Evolutionary conservation across 73 alveolate species (phyloP), one percentile per base, ranked within the genome.

Genomic region (Effrenium voratum): DNA sequence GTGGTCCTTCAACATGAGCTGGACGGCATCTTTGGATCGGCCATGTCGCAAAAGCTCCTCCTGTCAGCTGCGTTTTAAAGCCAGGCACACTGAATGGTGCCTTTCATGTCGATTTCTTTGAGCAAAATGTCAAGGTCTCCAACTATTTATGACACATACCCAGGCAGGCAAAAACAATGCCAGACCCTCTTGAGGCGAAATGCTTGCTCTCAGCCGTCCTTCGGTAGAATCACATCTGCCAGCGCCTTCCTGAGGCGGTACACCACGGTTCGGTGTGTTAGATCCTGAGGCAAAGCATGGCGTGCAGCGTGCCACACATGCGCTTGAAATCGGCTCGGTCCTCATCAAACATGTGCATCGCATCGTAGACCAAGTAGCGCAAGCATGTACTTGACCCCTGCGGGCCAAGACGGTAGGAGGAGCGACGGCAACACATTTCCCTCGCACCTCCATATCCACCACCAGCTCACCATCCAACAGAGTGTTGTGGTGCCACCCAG

Each of bases 401-500:
- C 75, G 52, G 52, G 52, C 16, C 1, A 16, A 16, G 49, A n/a
- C 28, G 52, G 38, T 32, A 38, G 16, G 32, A 30, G 73, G 40
- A 41, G 10, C n/a, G 36, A 73, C 70, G 38, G 22, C 30, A 34
- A 72, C 47, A 43, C 73, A 49, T 73, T 73, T 82, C 92, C n/a
- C n/a, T n/a, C 49, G 75, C 84, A 44, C 63, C 95, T 59, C 41
- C 94, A 32, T 66, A 45, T 87, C 95, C 13, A 66, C 72, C 36
- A 87, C 95, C 22, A 87, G 90, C 57, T 91, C 98, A 34, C 98
- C 98, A 72, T 91, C 98, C 76, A 91, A 38, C 40, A 91, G 79
- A 34, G 98, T 91, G 68, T 70, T 91, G 90, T 91, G 98, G 46
- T 91, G 98, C 98, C 98, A 91, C 45, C 98, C 98, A 32, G 98